A percentile compares a stretch with the other conserved stretches of the same genome.
These are phyloP conservation scores for Lactifluus echinatus DNA, from an alignment of 768 basidiomycete genomes.

Conservation along the genomic window DNA sequence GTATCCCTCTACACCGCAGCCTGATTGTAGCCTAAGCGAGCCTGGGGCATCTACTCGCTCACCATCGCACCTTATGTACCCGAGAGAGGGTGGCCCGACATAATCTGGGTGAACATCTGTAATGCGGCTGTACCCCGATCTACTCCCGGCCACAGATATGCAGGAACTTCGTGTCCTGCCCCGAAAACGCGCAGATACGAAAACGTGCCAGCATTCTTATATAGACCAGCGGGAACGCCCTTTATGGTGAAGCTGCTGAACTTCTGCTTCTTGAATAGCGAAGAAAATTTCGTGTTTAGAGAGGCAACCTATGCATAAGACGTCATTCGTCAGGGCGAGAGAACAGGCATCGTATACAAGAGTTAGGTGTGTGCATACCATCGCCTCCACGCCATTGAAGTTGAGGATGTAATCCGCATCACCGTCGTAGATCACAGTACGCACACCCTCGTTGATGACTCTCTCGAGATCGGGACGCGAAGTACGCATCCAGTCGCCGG, in stretches of 20 bases:
- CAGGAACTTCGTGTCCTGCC: slow-evolving; percentile 32
- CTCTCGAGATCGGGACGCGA: too few species aligned
- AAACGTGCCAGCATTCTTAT: slow-evolving; percentile 51
- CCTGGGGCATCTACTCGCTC: too few species aligned
- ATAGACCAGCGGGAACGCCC: slow-evolving; percentile 42
- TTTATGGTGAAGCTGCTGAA: slow-evolving; percentile 43
- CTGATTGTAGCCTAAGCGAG: too few species aligned
- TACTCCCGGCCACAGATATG: slow-evolving; percentile 25
- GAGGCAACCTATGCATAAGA: slow-evolving; percentile 32
- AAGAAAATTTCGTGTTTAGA: slow-evolving; percentile 39
- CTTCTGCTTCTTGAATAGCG: slow-evolving; percentile 33
- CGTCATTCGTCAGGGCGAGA: neutral
- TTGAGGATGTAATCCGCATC: slow-evolving; percentile 25
- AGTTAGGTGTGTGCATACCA: slow-evolving; percentile 30
- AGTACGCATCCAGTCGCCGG: slow-evolving; percentile 37
- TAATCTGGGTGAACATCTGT: slow-evolving; percentile 31
- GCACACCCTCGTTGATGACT: too few species aligned
- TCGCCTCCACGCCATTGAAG: slow-evolving; percentile 46
- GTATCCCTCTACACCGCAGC: too few species aligned
- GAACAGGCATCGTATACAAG: neutral
- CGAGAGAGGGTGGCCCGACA: slow-evolving; percentile 25
- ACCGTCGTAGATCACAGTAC: too few species aligned
- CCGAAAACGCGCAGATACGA: slow-evolving; percentile 47
- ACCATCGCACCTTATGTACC: slow-evolving; percentile 20
- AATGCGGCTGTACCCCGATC: slow-evolving; percentile 25